Conservation (phyloP, 306 rosid species). For the Comarum palustre region DNA sequence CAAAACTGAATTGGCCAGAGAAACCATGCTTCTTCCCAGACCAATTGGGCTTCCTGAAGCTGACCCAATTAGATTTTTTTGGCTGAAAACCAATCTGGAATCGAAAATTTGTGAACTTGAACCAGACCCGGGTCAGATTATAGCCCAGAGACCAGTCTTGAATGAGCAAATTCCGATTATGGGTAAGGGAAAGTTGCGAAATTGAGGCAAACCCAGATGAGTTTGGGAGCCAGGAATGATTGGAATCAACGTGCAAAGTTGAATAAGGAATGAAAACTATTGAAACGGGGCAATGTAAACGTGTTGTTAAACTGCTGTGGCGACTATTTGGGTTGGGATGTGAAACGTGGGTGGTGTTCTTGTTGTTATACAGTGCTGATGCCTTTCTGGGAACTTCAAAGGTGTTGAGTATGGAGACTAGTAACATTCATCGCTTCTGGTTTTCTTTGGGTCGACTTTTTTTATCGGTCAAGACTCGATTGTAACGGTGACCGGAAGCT, state of each 20-base stretch:
- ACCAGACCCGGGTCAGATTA: constrained; percentile 9
- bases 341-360: not conserved
- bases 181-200: not conserved
- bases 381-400: too few species aligned
- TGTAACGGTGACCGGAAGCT: too few species aligned
- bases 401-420: too few species aligned
- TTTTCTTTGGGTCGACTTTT: too few species aligned
- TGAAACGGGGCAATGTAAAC: not conserved
- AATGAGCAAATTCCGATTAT: constrained; percentile 10
- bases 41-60: constrained; percentile 20
- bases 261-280: not conserved
- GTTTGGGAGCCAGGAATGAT: not conserved
- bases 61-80: constrained; percentile 8
- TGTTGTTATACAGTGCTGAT: not conserved
- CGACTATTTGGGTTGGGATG: not conserved
- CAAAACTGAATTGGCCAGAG: constrained; percentile 42
- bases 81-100: constrained; percentile 5
- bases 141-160: not conserved
- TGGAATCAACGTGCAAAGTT: not conserved
- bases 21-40: constrained; percentile 46
- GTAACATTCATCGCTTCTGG: too few species aligned
- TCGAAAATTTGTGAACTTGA: constrained; percentile 5
- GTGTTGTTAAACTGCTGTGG: not conserved
- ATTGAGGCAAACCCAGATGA: not conserved
- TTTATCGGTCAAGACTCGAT: too few species aligned